Percentiles rank a stretch among this genome's conserved stretches.
Evolutionary conservation across 805 yeast species (phyloP).

Genomic region (Zygoascus biomembranicola): DNA sequence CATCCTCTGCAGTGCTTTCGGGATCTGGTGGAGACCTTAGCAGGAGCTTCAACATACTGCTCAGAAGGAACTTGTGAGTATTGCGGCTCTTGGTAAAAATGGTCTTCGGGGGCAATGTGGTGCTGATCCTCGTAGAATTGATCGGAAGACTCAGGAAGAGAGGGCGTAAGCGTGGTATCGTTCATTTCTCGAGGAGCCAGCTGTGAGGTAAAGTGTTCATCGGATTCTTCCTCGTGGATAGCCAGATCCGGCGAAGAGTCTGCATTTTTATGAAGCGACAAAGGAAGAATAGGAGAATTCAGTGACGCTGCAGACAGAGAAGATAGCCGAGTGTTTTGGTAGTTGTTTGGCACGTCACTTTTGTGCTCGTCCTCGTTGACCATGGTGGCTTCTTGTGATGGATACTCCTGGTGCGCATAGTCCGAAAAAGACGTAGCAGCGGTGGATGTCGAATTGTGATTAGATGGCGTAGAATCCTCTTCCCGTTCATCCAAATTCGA

Average conservation of each 20-base stretch:
- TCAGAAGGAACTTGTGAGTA: background rate
- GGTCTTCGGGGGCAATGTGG: no score
- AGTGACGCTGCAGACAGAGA: background rate
- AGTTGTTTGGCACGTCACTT: background rate
- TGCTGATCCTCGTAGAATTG: background rate
- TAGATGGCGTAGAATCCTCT: background rate
- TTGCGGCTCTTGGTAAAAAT: background rate
- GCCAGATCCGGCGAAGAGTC: background rate
- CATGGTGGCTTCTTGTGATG: no score
- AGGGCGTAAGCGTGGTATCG: background rate
- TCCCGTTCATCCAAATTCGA: background rate
- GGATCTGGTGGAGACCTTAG: background rate
- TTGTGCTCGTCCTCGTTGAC: background rate
- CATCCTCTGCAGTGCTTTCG: constrained; percentile 60
- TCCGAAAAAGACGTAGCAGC: background rate
- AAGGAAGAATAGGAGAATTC: background rate
- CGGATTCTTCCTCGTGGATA: background rate
- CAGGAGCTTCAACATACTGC: background rate
- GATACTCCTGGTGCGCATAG: background rate
- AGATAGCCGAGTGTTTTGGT: background rate
- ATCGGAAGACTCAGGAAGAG: background rate
- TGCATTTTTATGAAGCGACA: background rate
- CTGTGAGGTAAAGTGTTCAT: background rate
- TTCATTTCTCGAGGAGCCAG: background rate
- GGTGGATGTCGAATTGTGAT: background rate